Conservation (phyloP, 129 eudicot species). For the Flaveria linearis region DNA sequence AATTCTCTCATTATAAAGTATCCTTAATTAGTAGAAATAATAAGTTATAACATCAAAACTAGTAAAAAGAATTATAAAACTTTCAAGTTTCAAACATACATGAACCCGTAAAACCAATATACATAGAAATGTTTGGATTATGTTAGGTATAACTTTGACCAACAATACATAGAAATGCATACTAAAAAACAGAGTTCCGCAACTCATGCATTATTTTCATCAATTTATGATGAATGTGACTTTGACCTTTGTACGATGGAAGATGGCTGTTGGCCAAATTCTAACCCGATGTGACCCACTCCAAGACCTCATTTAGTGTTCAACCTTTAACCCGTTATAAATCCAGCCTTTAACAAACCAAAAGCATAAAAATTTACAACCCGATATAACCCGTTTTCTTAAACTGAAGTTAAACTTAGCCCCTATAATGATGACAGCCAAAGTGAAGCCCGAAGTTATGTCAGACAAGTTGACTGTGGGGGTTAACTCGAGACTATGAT, state of each 20-base stretch:
- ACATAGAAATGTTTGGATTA: conserved; percentile 5
- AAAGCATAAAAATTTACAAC: background rate
- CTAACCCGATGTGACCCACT: background rate
- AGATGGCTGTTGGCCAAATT: background rate
- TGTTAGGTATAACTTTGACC: conserved; percentile 9
- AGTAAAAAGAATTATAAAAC: background rate
- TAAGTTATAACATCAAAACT: background rate
- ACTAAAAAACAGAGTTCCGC: background rate
- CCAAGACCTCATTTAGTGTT: background rate
- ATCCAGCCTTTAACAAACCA: background rate
- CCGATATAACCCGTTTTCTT: no score
- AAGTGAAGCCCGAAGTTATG: background rate
- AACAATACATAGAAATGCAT: background rate
- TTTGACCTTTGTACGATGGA: conserved; percentile 16
- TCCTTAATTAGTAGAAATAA: background rate
- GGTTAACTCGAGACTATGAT: background rate
- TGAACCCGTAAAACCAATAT: background rate
- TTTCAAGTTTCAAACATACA: background rate
- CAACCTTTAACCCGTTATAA: background rate
- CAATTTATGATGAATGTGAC: conserved; percentile 12
- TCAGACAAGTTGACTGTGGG: background rate
- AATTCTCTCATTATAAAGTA: background rate
- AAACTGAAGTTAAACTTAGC: background rate
- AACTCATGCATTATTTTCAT: conserved; percentile 23
- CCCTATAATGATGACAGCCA: background rate